These are phyloP conservation scores for Aspergillus fischeri DNA, from an alignment of 2,329 filamentous ascomycete genomes.

Conservation along the genomic window DNA sequence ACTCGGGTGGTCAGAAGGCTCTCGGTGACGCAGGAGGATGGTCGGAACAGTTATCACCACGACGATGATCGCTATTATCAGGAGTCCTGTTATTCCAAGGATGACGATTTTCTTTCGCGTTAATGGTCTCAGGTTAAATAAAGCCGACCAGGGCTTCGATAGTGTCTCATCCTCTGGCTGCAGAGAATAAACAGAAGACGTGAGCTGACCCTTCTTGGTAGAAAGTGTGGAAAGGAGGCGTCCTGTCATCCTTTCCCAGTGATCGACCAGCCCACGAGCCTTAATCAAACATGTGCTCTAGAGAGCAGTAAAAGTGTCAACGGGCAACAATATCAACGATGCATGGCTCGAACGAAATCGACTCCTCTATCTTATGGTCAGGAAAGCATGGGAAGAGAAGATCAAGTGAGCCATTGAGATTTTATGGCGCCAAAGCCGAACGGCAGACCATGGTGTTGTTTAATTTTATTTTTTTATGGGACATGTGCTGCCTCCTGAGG, in stretches of 20 bases:
- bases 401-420: not conserved
- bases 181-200: not conserved
- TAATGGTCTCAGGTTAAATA: not conserved
- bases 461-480: no score
- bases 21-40: slow-evolving; percentile 6
- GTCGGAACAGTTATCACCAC: slow-evolving; percentile 20
- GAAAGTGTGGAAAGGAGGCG: not conserved
- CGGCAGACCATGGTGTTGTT: not conserved
- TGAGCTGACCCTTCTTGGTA: not conserved
- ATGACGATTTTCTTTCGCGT: slow-evolving; percentile 10
- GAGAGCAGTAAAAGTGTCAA: not conserved
- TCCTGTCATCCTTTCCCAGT: not conserved
- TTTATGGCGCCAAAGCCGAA: not conserved
- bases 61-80: slow-evolving; percentile 13
- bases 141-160: not conserved
- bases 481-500: no score
- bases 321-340: not conserved
- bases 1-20: slow-evolving; percentile 12
- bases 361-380: not conserved
- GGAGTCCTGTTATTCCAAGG: slow-evolving; percentile 5
- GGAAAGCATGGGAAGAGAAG: not conserved
- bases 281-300: not conserved
- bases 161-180: not conserved
- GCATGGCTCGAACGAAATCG: not conserved
- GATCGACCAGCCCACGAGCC: not conserved